Base-by-base conservation (phyloP, 1,284 basidiomycete genomes). In the Pascua sp. region DNA sequence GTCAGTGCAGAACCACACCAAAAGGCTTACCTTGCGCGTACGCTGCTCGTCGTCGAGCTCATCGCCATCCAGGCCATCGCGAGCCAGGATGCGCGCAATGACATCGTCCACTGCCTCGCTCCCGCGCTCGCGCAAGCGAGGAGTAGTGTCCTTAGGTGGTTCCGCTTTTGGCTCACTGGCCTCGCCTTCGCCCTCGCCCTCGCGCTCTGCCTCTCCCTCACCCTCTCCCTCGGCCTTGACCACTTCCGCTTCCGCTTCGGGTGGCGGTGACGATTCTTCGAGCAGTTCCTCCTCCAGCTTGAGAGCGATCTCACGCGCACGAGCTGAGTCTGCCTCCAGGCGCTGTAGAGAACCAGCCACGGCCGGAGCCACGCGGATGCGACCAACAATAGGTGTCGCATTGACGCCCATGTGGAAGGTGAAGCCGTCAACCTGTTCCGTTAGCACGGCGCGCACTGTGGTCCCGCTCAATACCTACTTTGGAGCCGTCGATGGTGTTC, bases 341-440 rank as follows among this genome's bases (percentile, higher is more conserved):
- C 92, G 82, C 36, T 89, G 86, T 11, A 89, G 86, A 52, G 83
- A 83, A 71, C 86, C 89, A 15, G 89, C 86, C 24, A 88, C 83
- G 64, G 91, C 86, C 16, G 92, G 91, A 4, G 91, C 84, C 62
- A 85, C 85, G 44, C 90, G 86, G 57, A 90, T 79, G 60, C 86
- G 83, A 62, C 87, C 87, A 52, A 85, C 82, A 73, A 91, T 89
- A 13, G 91, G 86, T 54, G 86, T 86, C 38, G 83, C 82, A 68
- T 87, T 91, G 72, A 91, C 87, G 17, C 85, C 86, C 67, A 95
- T 88, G 74, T 95, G 91, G 52, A 95, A 80, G 66, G 91, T 93
- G 80, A 95, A 94, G 53, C 87, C 88, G 74, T 93, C 91, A 69
- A 96, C 89, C 92, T 95, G 63, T 17, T 17, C 56, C 8, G 36